phyloP scores from a whole-genome alignment of 2,329 filamentous ascomycete species.

The Clonostachys rosea region DNA sequence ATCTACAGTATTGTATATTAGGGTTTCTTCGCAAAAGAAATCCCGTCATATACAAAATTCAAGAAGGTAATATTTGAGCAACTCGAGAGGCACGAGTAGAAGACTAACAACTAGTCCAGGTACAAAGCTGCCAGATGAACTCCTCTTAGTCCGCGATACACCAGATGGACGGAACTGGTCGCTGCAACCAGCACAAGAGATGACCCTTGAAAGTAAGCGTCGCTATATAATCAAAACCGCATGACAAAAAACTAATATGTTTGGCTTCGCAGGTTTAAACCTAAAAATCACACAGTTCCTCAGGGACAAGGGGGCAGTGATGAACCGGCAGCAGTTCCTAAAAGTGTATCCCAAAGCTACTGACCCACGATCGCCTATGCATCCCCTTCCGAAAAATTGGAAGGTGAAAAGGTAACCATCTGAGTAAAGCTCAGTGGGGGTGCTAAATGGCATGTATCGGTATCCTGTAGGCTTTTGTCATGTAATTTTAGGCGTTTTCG shows the following conservation, averaged over 20 bases:
- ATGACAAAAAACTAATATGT: too few species aligned
- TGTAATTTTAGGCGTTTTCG: too few species aligned
- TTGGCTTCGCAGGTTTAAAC: background rate
- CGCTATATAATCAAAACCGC: too few species aligned
- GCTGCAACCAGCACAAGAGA: conserved; percentile 1
- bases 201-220: conserved; percentile 1
- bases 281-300: background rate
- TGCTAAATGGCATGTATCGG: too few species aligned
- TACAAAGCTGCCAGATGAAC: conserved; percentile 1
- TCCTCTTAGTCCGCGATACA: conserved; percentile 1
- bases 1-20: background rate
- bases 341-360: background rate
- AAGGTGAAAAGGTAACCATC: too few species aligned
- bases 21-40: background rate
- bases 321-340: background rate
- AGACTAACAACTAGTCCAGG: background rate
- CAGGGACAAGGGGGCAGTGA: background rate
- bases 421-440: too few species aligned
- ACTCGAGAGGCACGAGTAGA: too few species aligned
- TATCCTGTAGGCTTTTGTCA: too few species aligned
- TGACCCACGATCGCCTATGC: background rate
- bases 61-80: background rate
- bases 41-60: background rate
- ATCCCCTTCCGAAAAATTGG: too few species aligned
- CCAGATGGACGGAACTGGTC: background rate